A percentile compares a stretch with the other conserved stretches of the same genome.
phyloP scores from a whole-genome alignment of 768 basidiomycete genomes.

The Cystoderma amianthinum region DNA sequence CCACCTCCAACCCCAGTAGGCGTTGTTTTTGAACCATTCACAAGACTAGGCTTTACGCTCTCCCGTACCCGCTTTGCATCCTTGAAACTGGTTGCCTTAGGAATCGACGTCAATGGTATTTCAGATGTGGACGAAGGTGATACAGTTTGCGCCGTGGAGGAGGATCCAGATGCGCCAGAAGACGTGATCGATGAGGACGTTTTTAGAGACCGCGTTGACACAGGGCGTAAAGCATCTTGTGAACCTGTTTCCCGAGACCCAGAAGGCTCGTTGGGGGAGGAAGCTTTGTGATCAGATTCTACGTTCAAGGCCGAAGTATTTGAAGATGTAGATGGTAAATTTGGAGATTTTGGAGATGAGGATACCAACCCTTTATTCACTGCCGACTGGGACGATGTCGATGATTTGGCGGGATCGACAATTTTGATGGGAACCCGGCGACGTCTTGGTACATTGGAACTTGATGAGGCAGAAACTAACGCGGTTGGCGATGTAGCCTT shows the following conservation, averaged over 20 bases:
- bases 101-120: no score
- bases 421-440: slow-evolving; percentile 62
- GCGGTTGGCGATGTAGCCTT: slow-evolving; percentile 21
- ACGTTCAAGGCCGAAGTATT: no score
- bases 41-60: slow-evolving; percentile 25
- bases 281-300: no score
- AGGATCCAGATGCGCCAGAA: neutral
- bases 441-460: slow-evolving; percentile 31
- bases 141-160: slow-evolving; percentile 5
- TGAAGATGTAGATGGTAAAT: no score
- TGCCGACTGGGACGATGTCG: neutral
- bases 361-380: no score
- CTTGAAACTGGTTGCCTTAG: slow-evolving; percentile 35
- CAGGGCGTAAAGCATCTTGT: slow-evolving; percentile 12
- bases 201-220: slow-evolving; percentile 19
- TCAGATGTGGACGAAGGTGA: slow-evolving; percentile 7
- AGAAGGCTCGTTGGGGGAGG: no score
- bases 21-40: neutral
- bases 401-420: slow-evolving; percentile 26
- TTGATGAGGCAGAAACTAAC: slow-evolving; percentile 7
- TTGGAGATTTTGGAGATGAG: no score
- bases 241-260: no score
- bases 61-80: slow-evolving; percentile 56
- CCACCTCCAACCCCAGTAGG: slow-evolving; percentile 49
- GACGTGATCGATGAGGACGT: slow-evolving; percentile 5